phyloP scores from a whole-genome alignment of 345 rosid species.

The Streptanthus diversifolius region DNA sequence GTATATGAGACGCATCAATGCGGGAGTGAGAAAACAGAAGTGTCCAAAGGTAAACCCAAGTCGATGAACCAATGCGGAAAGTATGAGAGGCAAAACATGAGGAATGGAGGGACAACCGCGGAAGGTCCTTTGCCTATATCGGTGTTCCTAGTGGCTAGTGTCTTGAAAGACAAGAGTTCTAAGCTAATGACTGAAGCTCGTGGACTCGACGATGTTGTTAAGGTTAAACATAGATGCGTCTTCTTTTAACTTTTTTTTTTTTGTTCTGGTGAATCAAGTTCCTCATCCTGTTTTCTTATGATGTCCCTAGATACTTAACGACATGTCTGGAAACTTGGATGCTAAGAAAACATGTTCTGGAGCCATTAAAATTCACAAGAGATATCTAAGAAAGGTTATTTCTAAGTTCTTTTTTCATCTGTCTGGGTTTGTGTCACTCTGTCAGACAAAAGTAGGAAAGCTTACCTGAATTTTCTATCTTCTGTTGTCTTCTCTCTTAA shows the following conservation, averaged over 20 bases:
- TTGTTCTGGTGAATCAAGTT: background rate
- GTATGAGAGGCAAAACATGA: conserved; percentile 85
- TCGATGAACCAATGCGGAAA: conserved; percentile 73
- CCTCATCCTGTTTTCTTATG: background rate
- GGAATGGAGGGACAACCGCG: conserved; percentile 42
- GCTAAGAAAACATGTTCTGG: conserved; percentile 87
- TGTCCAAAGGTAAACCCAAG: conserved; percentile 54
- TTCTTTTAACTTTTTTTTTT: background rate
- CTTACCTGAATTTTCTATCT: background rate
- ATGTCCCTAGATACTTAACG: conserved; percentile 68
- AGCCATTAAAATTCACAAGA: conserved; percentile 94
- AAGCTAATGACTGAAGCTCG: conserved; percentile 79
- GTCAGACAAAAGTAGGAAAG: background rate
- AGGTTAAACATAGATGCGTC: conserved; percentile 40
- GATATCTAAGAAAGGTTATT: conserved; percentile 71
- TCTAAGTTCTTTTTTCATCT: conserved; percentile 3
- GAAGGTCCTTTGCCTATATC: conserved; percentile 89
- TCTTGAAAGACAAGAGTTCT: conserved; percentile 88
- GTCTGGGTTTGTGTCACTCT: background rate
- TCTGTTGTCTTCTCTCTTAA: conserved; percentile 3
- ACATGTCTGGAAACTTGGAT: conserved; percentile 80
- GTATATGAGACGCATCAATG: conserved; percentile 59
- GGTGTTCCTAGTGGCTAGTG: conserved; percentile 91
- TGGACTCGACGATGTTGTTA: conserved; percentile 92
- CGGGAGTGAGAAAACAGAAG: conserved; percentile 44